These are phyloP conservation scores for Neovahlkampfia damariscottae DNA, from an alignment of 78 protist species.

Conservation along the genomic window DNA sequence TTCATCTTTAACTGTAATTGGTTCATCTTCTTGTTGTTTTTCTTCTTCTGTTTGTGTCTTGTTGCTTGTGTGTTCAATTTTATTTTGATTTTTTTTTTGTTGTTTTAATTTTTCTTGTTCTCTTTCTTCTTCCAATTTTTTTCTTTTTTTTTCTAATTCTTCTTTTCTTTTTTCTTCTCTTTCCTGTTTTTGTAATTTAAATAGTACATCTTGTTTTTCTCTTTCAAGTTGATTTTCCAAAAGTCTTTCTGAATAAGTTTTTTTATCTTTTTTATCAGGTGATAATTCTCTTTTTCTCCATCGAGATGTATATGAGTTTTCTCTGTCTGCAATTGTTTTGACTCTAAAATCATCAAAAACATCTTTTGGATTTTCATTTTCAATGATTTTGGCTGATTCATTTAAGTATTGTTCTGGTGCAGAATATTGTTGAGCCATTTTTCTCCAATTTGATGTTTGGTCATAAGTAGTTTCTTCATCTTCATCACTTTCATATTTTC, in stretches of 20 bases:
- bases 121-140: neutral
- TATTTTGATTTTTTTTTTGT: neutral
- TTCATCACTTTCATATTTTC: no score
- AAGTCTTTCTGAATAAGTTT: neutral
- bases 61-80: no score
- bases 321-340: neutral
- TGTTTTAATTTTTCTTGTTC: neutral
- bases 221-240: neutral
- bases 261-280: neutral
- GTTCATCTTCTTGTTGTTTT: neutral
- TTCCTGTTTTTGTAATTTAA: neutral
- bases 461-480: neutral
- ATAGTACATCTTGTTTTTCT: neutral
- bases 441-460: neutral
- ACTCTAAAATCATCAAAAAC: neutral
- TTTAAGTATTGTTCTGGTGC: neutral
- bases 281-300: conserved; percentile 1
- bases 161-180: conserved; percentile 3
- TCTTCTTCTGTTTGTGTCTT: conserved; percentile 5
- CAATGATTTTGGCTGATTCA: neutral
- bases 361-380: neutral
- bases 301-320: neutral
- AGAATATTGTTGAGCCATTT: neutral
- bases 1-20: conserved; percentile 26
- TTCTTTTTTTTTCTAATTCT: neutral